These are phyloP conservation scores for Kurtzmaniella quercitrusa DNA, from an alignment of 1,139 yeast species.

Conservation along the genomic window DNA sequence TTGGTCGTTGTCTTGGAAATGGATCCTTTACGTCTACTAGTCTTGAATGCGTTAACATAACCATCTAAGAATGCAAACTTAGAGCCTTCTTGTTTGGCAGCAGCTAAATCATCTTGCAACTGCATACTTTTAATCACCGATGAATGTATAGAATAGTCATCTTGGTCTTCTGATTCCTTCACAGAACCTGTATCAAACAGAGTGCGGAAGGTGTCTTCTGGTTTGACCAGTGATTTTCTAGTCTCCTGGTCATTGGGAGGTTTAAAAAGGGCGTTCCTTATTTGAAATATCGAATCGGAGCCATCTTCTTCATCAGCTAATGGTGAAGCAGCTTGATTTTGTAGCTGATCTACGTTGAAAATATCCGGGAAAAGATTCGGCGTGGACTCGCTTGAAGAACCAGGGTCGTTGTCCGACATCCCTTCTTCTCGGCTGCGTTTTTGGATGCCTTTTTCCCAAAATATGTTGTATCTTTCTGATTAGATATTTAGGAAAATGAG, in stretches of 20 bases:
- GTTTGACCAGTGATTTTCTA: neutral
- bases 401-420: neutral
- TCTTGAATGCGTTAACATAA: constrained; percentile 20
- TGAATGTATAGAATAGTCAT: constrained; percentile 21
- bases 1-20: constrained; percentile 10
- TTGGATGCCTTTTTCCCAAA: no score
- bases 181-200: constrained; percentile 13
- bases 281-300: constrained; percentile 12
- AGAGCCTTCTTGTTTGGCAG: constrained; percentile 14
- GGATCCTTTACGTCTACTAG: constrained; percentile 6
- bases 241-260: constrained; percentile 2
- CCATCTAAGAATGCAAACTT: constrained; percentile 27
- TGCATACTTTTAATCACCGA: constrained; percentile 24
- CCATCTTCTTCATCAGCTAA: constrained; percentile 6
- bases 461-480: neutral
- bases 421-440: no score
- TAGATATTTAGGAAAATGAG: neutral
- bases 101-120: constrained; percentile 7
- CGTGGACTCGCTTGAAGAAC: neutral
- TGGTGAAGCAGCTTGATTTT: neutral
- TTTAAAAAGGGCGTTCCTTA: constrained; percentile 12
- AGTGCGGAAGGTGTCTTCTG: constrained; percentile 10
- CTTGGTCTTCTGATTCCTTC: constrained; percentile 13
- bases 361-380: neutral
- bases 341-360: neutral